A percentile compares a stretch with the other conserved stretches of the same genome.
Conservation (phyloP, 495 filamentous ascomycete species). For the Hypoxylon fuscum region DNA sequence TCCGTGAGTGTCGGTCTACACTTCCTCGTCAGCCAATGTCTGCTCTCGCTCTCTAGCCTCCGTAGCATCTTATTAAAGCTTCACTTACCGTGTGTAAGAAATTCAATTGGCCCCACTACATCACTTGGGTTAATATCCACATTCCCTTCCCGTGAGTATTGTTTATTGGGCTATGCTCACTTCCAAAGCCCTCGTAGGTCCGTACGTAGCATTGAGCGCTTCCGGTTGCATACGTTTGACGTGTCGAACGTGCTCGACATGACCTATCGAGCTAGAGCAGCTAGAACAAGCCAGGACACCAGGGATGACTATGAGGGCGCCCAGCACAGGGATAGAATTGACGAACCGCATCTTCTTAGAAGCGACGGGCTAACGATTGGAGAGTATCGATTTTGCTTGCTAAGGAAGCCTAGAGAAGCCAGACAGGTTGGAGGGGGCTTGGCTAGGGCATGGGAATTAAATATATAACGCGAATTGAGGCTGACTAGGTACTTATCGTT, state of each 20-base stretch:
- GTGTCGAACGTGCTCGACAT: slow-evolving; percentile 50
- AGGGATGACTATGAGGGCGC: slow-evolving; percentile 14
- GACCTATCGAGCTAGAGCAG: slow-evolving; percentile 45
- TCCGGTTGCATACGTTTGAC: slow-evolving; percentile 61
- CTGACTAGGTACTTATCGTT: not conserved
- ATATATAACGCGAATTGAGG: not conserved
- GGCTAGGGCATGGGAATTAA: slow-evolving; percentile 5
- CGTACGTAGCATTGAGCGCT: slow-evolving; percentile 51
- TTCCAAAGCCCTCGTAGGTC: slow-evolving; percentile 44
- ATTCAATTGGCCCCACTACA: slow-evolving; percentile 80
- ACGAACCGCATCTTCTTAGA: slow-evolving; percentile 15
- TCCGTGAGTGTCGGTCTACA: slow-evolving; percentile 72
- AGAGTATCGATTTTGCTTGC: slow-evolving; percentile 1
- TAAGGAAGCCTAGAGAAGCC: slow-evolving; percentile 5
- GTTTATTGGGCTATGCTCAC: slow-evolving; percentile 3
- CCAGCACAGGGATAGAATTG: slow-evolving; percentile 8
- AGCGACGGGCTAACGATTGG: not conserved
- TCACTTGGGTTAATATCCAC: slow-evolving; percentile 19
- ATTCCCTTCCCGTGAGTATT: not conserved
- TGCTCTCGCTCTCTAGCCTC: not conserved
- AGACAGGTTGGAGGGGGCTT: not conserved
- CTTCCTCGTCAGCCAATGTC: not conserved
- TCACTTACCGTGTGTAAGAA: slow-evolving; percentile 73
- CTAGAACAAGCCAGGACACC: slow-evolving; percentile 41
- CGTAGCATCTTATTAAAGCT: too few species aligned